A percentile compares a stretch with the other conserved stretches of the same genome.
Conservation (phyloP, 768 basidiomycete genomes). For the Amylocystis lapponica region DNA sequence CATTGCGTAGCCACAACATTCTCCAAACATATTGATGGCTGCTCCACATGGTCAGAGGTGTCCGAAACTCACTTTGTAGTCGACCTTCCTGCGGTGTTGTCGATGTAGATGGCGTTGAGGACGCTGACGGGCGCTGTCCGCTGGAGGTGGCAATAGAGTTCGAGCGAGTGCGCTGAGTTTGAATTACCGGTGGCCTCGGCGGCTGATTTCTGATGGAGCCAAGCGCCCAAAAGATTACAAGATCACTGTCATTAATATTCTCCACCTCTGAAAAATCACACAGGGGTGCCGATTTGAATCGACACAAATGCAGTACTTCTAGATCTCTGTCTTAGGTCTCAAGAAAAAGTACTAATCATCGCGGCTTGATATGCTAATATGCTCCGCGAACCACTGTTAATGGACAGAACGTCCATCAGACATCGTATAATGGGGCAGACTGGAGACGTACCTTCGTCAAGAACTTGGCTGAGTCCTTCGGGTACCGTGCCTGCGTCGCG, state of each 20-base stretch:
- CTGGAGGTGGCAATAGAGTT: too few relatives aligned
- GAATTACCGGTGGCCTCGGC: too few relatives aligned
- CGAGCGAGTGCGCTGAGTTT: too few relatives aligned
- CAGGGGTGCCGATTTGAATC: too few relatives aligned
- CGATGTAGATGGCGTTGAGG: constrained; percentile 15
- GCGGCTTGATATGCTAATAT: too few relatives aligned
- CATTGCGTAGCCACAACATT: not conserved
- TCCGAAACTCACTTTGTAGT: constrained; percentile 13
- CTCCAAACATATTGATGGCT: not conserved
- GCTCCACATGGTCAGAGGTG: not conserved
- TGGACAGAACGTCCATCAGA: not conserved
- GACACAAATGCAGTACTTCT: too few relatives aligned
- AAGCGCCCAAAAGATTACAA: too few relatives aligned
- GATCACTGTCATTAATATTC: too few relatives aligned
- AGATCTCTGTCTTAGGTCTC: too few relatives aligned
- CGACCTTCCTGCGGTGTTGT: constrained; percentile 17
- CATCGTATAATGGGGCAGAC: not conserved
- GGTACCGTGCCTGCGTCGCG: constrained; percentile 22
- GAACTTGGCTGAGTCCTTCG: constrained; percentile 23
- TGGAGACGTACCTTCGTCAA: constrained; percentile 17
- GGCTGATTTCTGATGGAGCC: too few relatives aligned
- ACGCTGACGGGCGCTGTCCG: constrained; percentile 7
- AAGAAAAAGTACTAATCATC: too few relatives aligned
- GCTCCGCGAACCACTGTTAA: constrained; percentile 12
- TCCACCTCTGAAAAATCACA: too few relatives aligned